Conservation (phyloP, 2,329 filamentous ascomycete species). For the Colletotrichum brevisporum region DNA sequence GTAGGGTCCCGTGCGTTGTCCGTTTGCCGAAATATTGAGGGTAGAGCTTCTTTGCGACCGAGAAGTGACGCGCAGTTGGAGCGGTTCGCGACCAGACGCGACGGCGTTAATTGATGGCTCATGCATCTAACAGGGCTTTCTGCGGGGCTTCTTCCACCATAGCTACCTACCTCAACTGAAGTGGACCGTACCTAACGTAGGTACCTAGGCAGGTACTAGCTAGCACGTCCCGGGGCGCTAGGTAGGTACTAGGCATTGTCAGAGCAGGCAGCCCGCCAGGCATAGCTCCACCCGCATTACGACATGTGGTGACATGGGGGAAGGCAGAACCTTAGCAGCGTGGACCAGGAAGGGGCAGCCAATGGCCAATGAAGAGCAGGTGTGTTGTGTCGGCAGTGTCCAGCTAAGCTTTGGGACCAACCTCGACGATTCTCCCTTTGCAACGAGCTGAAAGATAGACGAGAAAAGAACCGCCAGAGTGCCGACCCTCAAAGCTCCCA, state of each 20-base stretch:
- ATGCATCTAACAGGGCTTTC: conserved; percentile 23
- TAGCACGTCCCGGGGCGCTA: conserved; percentile 16
- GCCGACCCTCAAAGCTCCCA: not conserved
- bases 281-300: conserved; percentile 27
- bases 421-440: conserved; percentile 39
- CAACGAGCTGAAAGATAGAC: conserved; percentile 19
- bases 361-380: conserved; percentile 30
- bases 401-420: conserved; percentile 29
- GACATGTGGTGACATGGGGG: conserved; percentile 37
- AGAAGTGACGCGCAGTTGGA: conserved; percentile 28
- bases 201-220: no score
- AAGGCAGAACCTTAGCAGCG: not conserved
- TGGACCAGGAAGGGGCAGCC: conserved; percentile 8
- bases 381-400: not conserved
- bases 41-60: not conserved
- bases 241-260: not conserved
- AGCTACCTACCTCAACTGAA: no score
- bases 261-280: no score
- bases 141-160: not conserved
- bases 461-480: not conserved
- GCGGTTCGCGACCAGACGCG: conserved; percentile 34
- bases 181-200: no score
- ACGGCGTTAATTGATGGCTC: conserved; percentile 26
- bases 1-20: not conserved
- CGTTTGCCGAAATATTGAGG: not conserved